Evolutionary conservation across 306 rosid genomes (phyloP), one percentile per base, ranked within the genome.

Genomic region (Quercus rubra): DNA sequence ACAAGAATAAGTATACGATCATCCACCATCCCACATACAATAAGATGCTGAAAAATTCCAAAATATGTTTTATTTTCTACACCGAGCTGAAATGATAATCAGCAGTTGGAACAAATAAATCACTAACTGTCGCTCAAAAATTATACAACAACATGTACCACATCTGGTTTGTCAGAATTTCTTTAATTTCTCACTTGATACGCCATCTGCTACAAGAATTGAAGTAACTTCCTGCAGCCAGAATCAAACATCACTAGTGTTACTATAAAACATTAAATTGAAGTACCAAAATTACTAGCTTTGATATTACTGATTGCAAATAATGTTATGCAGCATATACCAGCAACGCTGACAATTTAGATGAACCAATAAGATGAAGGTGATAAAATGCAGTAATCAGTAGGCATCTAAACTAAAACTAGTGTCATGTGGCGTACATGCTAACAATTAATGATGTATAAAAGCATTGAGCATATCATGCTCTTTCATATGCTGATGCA

Each of bases 181-280:
- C 85, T 90, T 93, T 46, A 95, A 86, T 83, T 91, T 95, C 69
- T 95, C 94, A 70, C 80, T 84, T 51, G 92, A 88, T 25, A 95
- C 96, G 67, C 99, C 99, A 70, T 89, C 94, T 8, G 88, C 92
- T 71, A 85, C 84, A 80, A 95, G 97, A 82, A 95, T 90, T 31
- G 98, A 93, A 57, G 91, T 88, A 66, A 93, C 79, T 81, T 95
- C 98, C 99, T 95, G 96, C 88, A 90, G 41, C 41, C 8, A 82
- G 13, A 74, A 72, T 28, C 61, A 49, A 15, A 30, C 5, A 23
- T 4, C 3, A 9, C 5, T 30, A 11, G 55, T 55, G 30, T 25
- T 6, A 55, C 31, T 3, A 18, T 14, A 9, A 51, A 51, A 27
- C 66, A 57, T 41, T 35, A n/a, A 62, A 62, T 57, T 18, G 28